These are phyloP conservation scores for Calonectria pteridis DNA, from an alignment of 2,329 filamentous ascomycete species.

Conservation along the genomic window DNA sequence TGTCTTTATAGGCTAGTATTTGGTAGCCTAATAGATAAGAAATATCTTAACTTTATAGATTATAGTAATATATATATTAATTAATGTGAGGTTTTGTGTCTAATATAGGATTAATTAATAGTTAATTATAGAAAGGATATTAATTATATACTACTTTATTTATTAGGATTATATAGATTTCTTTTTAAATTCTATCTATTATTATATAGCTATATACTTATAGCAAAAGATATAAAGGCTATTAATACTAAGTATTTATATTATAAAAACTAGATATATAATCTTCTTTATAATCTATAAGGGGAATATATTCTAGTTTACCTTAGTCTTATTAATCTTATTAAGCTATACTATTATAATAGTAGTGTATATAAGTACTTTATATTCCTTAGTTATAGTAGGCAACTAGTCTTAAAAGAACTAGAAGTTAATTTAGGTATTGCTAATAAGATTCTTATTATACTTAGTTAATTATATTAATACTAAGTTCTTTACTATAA, in stretches of 20 bases:
- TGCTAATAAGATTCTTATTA: not conserved
- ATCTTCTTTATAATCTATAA: slow-evolving; percentile 45
- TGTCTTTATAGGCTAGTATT: slow-evolving; percentile 44
- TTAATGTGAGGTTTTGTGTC: slow-evolving; percentile 42
- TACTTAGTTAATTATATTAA: slow-evolving; percentile 30
- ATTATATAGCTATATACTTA: slow-evolving; percentile 52
- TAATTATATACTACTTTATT: slow-evolving; percentile 28
- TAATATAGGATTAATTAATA: slow-evolving; percentile 44
- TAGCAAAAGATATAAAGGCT: slow-evolving; percentile 54
- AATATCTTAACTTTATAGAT: slow-evolving; percentile 44
- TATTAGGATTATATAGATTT: not conserved
- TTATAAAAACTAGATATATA: slow-evolving; percentile 50
- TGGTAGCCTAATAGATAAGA: slow-evolving; percentile 40
- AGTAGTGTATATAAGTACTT: slow-evolving; percentile 47
- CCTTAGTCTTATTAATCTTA: slow-evolving; percentile 47
- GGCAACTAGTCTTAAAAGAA: slow-evolving; percentile 19
- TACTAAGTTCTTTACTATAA: slow-evolving; percentile 44
- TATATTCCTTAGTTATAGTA: slow-evolving; percentile 50
- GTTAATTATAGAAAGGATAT: slow-evolving; percentile 47
- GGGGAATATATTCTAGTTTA: slow-evolving; percentile 51
- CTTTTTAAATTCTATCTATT: slow-evolving; percentile 38
- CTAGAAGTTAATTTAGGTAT: slow-evolving; percentile 7
- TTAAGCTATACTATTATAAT: slow-evolving; percentile 48
- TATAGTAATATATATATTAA: slow-evolving; percentile 39
- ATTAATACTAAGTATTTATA: slow-evolving; percentile 36